Base-by-base conservation (phyloP, 169 alveolate genomes). In the Neospora caninum region DNA sequence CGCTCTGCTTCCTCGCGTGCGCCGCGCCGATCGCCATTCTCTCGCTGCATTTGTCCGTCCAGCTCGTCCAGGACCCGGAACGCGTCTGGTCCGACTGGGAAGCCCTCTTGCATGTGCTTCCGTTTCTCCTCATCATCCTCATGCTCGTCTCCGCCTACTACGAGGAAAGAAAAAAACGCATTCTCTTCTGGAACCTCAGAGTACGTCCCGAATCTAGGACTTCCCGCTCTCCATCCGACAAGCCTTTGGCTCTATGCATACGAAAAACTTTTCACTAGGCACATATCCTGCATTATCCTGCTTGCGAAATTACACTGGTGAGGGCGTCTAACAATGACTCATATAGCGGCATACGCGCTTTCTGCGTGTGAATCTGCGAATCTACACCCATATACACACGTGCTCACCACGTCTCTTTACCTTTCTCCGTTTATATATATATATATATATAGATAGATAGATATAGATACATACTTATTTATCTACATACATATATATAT, bases 181-280 rank as follows among this genome's bases (percentile, higher is more conserved):
- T 78, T n/a, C 86, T 78, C 45, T 78, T 78, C 86, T 78, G 86
- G 86, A 78, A 78, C 27, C 86, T 78, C 86, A 20, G 45, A n/a
- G 86, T 78, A 78, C 22, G 49, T 4, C 86, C 58, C 58, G 58
- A 49, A 49, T 7, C 58, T 49, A 7, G 4, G 58, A 49, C 58
- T 13, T 49, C 22, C 4, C 22, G 58, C 58, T 49, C 58, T 49
- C 34, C 82, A 34, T 18, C 42, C 18, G 16, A 29, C n/a, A 69
- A 29, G 82, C 16, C 7, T 69, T 69, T 69, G n/a, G 22, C 7
- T 13, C 13, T 13, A 7, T 49, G 58, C 4, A 4, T 4, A 7
- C 58, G 13, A 4, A 49, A 13, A 4, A 49, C 13, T 49, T 49
- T 49, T 13, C 13, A 7, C 13, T 49, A 4, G 13, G 58, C 58